Evolutionary conservation across 768 basidiomycete species (phyloP).

Genomic region (Naganishia randhawae): DNA sequence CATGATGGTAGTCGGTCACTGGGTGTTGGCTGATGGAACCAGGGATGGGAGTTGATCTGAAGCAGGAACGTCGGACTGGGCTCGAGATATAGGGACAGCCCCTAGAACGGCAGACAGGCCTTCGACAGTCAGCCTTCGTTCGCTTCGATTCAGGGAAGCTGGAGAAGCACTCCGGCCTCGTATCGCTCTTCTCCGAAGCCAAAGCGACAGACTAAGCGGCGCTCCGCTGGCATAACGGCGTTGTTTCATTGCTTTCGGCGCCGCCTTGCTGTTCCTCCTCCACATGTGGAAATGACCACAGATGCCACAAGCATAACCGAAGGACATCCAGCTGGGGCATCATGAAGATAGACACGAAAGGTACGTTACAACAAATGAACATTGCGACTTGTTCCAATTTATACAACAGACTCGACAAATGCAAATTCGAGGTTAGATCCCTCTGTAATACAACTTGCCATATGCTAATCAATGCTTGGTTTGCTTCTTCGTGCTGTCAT

Average conservation of each 20-base stretch:
- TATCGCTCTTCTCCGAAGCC: not conserved
- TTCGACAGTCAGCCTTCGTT: too few relatives aligned
- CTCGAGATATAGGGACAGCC: not conserved
- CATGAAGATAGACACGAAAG: too few relatives aligned
- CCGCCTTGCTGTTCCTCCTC: not conserved
- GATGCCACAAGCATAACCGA: too few relatives aligned
- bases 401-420: not conserved
- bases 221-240: not conserved
- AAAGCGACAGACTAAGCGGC: not conserved
- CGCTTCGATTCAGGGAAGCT: too few relatives aligned
- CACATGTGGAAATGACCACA: too few relatives aligned
- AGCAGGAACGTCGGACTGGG: too few relatives aligned
- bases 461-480: not conserved
- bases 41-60: too few relatives aligned
- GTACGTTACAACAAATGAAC: too few relatives aligned
- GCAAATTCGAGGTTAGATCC: not conserved
- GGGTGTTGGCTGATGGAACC: not conserved
- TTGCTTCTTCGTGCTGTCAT: not conserved
- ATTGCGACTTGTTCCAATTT: too few relatives aligned
- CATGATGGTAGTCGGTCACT: not conserved
- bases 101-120: not conserved
- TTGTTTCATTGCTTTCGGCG: not conserved
- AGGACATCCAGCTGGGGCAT: too few relatives aligned
- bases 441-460: not conserved
- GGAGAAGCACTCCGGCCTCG: not conserved